These are phyloP conservation scores for Nakazawaea anatomiae DNA, from an alignment of 805 yeast genomes.

Conservation along the genomic window DNA sequence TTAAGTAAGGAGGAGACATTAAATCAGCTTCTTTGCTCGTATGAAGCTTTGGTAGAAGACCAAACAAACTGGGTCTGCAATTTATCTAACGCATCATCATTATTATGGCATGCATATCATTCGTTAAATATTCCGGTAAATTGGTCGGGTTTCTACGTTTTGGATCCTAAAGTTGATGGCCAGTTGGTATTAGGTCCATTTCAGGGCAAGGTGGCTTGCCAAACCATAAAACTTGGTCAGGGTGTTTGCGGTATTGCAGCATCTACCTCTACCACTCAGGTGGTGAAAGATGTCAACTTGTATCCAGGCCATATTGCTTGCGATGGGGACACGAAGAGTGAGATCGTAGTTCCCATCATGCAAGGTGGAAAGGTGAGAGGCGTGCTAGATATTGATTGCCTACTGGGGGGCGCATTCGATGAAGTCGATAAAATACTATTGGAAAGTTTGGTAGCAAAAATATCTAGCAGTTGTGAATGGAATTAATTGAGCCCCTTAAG, in stretches of 20 bases:
- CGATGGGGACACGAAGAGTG: conserved; percentile 91
- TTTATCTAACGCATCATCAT: conserved; percentile 77
- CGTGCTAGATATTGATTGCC: conserved; percentile 84
- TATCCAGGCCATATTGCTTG: conserved; percentile 96
- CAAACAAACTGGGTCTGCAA: conserved; percentile 86
- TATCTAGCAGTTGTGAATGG: conserved; percentile 54
- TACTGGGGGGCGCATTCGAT: conserved; percentile 59
- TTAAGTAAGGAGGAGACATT: conserved; percentile 46
- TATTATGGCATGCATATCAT: conserved; percentile 84
- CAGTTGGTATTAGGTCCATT: conserved; percentile 83
- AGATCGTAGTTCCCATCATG: conserved; percentile 81
- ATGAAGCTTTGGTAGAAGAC: conserved; percentile 55
- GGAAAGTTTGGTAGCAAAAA: conserved; percentile 49
- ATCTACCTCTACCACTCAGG: conserved; percentile 45
- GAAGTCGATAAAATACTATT: conserved; percentile 52
- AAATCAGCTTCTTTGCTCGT: conserved; percentile 51
- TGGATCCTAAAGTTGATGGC: conserved; percentile 28
- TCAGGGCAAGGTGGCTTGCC: conserved; percentile 97
- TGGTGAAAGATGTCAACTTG: conserved; percentile 70
- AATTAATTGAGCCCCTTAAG: not conserved
- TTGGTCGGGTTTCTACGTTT: conserved; percentile 91
- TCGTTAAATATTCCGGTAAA: conserved; percentile 54
- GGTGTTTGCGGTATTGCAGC: conserved; percentile 97
- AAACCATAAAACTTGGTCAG: conserved; percentile 63
- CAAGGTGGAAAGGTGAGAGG: conserved; percentile 43